A percentile compares a stretch with the other conserved stretches of the same genome.
phyloP scores from a whole-genome alignment of 192 early-diverging fungal genomes.

The Mortierella alpina region DNA sequence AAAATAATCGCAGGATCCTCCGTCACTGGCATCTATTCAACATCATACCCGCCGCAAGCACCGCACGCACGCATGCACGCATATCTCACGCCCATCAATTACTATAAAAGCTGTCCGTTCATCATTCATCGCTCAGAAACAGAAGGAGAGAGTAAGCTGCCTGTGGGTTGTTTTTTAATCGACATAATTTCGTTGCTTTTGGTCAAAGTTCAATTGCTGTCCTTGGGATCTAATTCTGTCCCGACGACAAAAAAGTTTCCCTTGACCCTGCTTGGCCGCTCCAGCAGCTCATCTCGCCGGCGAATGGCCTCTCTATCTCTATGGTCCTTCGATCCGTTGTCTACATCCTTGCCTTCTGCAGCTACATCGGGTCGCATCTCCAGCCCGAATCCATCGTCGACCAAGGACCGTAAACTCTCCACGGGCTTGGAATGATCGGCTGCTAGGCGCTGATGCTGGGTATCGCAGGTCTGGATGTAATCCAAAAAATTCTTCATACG shows the following conservation, averaged over 20 bases:
- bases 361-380: constrained; percentile 1
- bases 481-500: constrained; percentile 42
- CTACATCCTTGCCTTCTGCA: background rate
- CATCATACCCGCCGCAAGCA: too few species aligned
- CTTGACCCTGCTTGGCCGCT: constrained; percentile 22
- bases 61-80: too few species aligned
- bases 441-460: background rate
- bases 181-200: background rate
- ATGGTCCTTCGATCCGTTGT: background rate
- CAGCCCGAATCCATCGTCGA: constrained; percentile 40
- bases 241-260: constrained; percentile 51
- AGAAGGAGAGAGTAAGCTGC: background rate
- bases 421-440: constrained; percentile 4
- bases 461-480: constrained; percentile 26
- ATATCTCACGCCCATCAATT: too few species aligned
- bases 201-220: constrained; percentile 4
- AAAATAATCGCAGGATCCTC: background rate
- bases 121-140: background rate
- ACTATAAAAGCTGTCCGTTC: too few species aligned
- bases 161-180: background rate
- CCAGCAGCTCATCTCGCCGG: constrained; percentile 20
- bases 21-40: too few species aligned
- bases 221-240: constrained; percentile 24
- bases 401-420: constrained; percentile 32
- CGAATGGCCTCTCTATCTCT: constrained; percentile 3